Percentiles rank a stretch among this genome's conserved stretches.
Conservation (phyloP, 352 stramenopile species). For the Phytophthora pisi region DNA sequence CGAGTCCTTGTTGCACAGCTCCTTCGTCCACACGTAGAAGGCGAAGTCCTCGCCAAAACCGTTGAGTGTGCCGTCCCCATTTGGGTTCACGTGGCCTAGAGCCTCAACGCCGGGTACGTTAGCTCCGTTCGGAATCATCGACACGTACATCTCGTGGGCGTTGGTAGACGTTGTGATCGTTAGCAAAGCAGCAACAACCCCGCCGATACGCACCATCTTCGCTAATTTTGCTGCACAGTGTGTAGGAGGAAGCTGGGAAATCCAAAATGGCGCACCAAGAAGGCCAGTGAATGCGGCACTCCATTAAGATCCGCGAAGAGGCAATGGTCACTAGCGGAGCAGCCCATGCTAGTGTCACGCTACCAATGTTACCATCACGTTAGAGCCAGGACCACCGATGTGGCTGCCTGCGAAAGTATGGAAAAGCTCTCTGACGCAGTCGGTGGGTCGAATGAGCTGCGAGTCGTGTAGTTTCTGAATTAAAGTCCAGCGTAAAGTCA, state of each 20-base stretch:
- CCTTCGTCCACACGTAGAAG: conserved; percentile 47
- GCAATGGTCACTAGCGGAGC: not conserved
- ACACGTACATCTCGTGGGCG: conserved; percentile 9
- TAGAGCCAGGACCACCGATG: not conserved
- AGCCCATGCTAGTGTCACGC: conserved; percentile 1
- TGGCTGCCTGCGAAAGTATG: not conserved
- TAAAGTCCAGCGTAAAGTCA: not conserved
- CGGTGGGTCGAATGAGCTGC: conserved; percentile 10
- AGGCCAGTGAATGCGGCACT: not conserved
- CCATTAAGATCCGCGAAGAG: not conserved
- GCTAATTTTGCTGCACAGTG: not conserved
- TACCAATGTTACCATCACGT: conserved; percentile 1
- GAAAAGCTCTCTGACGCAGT: conserved; percentile 1
- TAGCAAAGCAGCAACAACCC: not conserved
- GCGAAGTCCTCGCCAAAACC: conserved; percentile 65
- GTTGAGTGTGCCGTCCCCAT: conserved; percentile 44
- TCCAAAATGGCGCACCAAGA: not conserved
- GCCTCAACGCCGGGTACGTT: conserved; percentile 33
- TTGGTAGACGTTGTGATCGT: not conserved
- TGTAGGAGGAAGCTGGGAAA: not conserved
- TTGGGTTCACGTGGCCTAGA: conserved; percentile 49
- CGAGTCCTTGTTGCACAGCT: conserved; percentile 61
- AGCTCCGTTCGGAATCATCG: conserved; percentile 48
- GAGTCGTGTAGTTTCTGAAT: conserved; percentile 7
- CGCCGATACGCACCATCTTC: not conserved